phyloP scores from a whole-genome alignment of 768 basidiomycete genomes.

The Auriculariales sp. region DNA sequence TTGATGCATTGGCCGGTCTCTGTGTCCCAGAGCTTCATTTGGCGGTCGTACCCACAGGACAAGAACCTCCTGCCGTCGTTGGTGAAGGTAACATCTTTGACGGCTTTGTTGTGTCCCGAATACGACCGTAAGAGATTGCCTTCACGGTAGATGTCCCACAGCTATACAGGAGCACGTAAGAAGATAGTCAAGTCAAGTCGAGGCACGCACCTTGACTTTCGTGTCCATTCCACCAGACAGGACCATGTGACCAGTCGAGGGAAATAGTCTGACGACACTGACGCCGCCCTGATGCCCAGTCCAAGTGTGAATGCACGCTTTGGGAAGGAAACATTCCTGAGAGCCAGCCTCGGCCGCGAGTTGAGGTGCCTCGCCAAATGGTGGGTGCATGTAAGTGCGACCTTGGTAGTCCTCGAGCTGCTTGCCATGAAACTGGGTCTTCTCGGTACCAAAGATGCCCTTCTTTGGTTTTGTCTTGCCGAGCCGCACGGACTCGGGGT shows the following conservation, averaged over 20 bases:
- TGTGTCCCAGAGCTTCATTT: slow-evolving; percentile 99
- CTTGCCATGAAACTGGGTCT: slow-evolving; percentile 94
- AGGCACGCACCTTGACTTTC: slow-evolving; percentile 70
- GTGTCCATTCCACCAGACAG: slow-evolving; percentile 97
- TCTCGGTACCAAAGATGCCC: slow-evolving; percentile 74
- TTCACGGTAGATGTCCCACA: slow-evolving; percentile 97
- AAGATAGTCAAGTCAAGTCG: not conserved
- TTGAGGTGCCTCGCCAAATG: slow-evolving; percentile 74
- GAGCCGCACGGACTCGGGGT: slow-evolving; percentile 39
- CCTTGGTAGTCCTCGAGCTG: slow-evolving; percentile 95
- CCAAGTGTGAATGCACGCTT: slow-evolving; percentile 93
- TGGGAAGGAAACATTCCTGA: slow-evolving; percentile 89
- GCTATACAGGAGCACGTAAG: slow-evolving; percentile 25
- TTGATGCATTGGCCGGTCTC: slow-evolving; percentile 97
- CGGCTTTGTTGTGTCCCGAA: slow-evolving; percentile 91
- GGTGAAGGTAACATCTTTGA: slow-evolving; percentile 92
- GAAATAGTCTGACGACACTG: slow-evolving; percentile 86
- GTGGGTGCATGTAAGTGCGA: slow-evolving; percentile 93
- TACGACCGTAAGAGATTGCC: slow-evolving; percentile 95
- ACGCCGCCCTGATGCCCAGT: slow-evolving; percentile 96
- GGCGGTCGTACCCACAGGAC: slow-evolving; percentile 88
- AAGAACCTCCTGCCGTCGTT: slow-evolving; percentile 84
- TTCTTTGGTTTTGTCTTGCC: slow-evolving; percentile 72
- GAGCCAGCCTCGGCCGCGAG: slow-evolving; percentile 66
- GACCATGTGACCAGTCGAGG: slow-evolving; percentile 81